Conservation (phyloP, 495 filamentous ascomycete genomes). For the Letharia columbiana region DNA sequence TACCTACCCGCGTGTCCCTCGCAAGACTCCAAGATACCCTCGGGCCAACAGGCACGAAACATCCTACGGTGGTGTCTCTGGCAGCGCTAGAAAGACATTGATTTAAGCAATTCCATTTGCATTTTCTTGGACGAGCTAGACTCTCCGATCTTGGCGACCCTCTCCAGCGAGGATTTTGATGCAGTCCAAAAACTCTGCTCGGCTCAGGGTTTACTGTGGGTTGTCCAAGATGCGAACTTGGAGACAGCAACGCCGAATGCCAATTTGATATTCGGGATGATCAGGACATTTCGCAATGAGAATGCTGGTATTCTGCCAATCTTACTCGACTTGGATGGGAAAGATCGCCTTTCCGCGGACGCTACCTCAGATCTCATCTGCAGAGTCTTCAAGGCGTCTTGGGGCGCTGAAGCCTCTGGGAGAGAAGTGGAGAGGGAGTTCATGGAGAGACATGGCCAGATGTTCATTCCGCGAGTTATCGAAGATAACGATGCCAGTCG, state of each 20-base stretch:
- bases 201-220: not conserved
- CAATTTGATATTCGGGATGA: not conserved
- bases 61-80: not conserved
- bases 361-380: not conserved
- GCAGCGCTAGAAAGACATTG: no score
- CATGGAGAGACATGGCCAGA: constrained; percentile 22
- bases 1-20: not conserved
- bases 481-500: constrained; percentile 15
- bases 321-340: not conserved
- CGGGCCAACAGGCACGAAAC: not conserved
- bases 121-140: constrained; percentile 3
- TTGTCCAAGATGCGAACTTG: not conserved
- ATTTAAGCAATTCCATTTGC: not conserved
- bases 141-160: not conserved
- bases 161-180: not conserved
- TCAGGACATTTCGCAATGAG: not conserved
- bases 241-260: not conserved
- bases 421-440: constrained; percentile 21
- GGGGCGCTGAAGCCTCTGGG: no score
- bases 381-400: not conserved
- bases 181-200: not conserved
- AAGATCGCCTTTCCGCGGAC: not conserved
- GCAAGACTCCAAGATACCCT: not conserved
- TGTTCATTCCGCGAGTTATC: constrained; percentile 28
- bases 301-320: not conserved